Evolutionary conservation across 345 rosid species (phyloP), one percentile per base, ranked within the genome.

Genomic region (Eutrema yunnanense): DNA sequence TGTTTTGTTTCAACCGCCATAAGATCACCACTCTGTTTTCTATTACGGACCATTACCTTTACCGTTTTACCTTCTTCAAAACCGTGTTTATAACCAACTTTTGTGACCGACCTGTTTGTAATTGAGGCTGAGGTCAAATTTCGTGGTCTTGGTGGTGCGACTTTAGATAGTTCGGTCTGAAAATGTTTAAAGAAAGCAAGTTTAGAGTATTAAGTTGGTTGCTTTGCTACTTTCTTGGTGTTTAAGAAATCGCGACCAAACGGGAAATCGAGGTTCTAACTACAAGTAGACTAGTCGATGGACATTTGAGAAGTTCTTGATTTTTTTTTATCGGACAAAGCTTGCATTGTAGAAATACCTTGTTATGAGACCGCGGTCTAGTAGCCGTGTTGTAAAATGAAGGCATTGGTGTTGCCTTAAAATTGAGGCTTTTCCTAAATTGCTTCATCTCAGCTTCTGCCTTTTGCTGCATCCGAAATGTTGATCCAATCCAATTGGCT

Each of bases 361-460:
- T 87, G 81, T 69, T 79, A 44, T 53, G 77, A 42, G 84, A 82
- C 16, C 13, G 75, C 9, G 71, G 78, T 41, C 74, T 34, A 30
- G 56, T 51, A 5, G 72, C 47, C 27, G 7, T 70, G 36, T 83
- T 85, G 73, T 93, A 90, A 80, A 93, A 93, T 59, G 90, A 85
- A 77, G 98, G 97, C 96, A 90, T 87, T 14, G 97, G 97, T 19
- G 78, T 84, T 59, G 98, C 96, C 76, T 87, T 90, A 66, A 93
- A 92, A 69, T 93, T 88, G 34, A 93, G 92, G 81, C 89, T 85
- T 73, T 83, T 86, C 51, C 97, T 80, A 50, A 85, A 61, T 47
- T 82, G 84, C 65, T 87, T 86, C 26, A 90, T 83, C 71, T 88
- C 93, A 53, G 86, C 89, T 63, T 88, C 81, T 5, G 75, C 81